phyloP scores from a whole-genome alignment of 352 stramenopile genomes.

The Thalassiosira mediterranea region DNA sequence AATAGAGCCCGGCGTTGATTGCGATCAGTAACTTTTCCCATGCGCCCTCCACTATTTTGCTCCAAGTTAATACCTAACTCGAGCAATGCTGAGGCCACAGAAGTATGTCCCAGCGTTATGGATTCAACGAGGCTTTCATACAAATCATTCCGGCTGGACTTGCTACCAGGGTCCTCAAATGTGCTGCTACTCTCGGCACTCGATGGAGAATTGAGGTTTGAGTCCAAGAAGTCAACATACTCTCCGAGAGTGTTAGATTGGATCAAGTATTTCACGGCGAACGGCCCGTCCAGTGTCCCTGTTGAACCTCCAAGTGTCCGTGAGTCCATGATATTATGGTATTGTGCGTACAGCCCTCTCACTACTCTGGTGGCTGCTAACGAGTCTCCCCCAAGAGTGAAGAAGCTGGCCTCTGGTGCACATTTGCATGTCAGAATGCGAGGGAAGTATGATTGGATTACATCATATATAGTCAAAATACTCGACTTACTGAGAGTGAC shows the following conservation, averaged over 20 bases:
- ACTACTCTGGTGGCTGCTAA: conserved; percentile 70
- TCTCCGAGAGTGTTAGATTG: conserved; percentile 58
- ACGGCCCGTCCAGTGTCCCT: conserved; percentile 63
- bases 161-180: conserved; percentile 12
- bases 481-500: conserved; percentile 57
- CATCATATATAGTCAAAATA: too few species aligned
- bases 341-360: conserved; percentile 68
- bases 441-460: too few species aligned
- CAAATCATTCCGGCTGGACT: conserved; percentile 20
- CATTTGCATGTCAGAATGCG: too few species aligned
- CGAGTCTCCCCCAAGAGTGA: conserved; percentile 76
- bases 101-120: conserved; percentile 50
- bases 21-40: conserved; percentile 65
- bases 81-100: conserved; percentile 59
- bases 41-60: conserved; percentile 33
- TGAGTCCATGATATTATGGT: conserved; percentile 67
- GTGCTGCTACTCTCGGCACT: neutral
- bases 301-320: conserved; percentile 69
- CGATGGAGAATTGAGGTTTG: conserved; percentile 14
- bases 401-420: conserved; percentile 78
- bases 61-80: conserved; percentile 63
- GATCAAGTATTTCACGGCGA: conserved; percentile 66
- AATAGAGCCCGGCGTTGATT: conserved; percentile 58
- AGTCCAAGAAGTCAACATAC: conserved; percentile 74
- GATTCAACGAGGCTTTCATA: conserved; percentile 73